Percentiles rank a stretch among this genome's conserved stretches.
Evolutionary conservation across 805 yeast species (phyloP).

Genomic region (Metschnikowia chrysomelidarum): DNA sequence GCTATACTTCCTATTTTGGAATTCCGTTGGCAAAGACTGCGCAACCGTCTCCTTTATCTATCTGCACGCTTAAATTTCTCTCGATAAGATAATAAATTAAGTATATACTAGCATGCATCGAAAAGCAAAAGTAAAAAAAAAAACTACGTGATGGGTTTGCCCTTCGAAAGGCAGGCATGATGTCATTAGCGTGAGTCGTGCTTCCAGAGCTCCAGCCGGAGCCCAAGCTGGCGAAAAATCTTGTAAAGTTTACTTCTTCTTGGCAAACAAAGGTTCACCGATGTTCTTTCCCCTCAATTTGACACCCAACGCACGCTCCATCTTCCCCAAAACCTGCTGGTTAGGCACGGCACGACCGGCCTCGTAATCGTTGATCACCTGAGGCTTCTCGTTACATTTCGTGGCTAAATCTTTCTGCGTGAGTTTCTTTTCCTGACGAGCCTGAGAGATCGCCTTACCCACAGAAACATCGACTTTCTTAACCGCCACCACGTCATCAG

Average conservation of each 20-base stretch:
- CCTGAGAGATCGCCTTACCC: conserved; percentile 83
- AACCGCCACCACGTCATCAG: conserved; percentile 90
- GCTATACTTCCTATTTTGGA: too few species aligned
- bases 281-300: conserved; percentile 95
- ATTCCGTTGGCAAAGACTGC: too few species aligned
- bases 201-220: too few species aligned
- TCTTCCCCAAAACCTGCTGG: conserved; percentile 88
- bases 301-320: conserved; percentile 92
- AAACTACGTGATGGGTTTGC: neutral
- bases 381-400: conserved; percentile 92
- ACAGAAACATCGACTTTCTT: conserved; percentile 81
- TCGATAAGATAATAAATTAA: too few species aligned
- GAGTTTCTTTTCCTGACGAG: conserved; percentile 81
- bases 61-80: too few species aligned
- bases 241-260: conserved; percentile 38
- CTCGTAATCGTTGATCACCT: conserved; percentile 92
- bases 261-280: conserved; percentile 78
- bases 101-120: neutral
- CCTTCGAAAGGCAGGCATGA: conserved; percentile 5
- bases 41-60: too few species aligned
- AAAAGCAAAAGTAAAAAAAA: conserved; percentile 1
- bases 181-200: conserved; percentile 6
- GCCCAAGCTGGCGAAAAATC: neutral
- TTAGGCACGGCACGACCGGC: conserved; percentile 95
- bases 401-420: conserved; percentile 98